Percentiles rank a stretch among this genome's conserved stretches.
phyloP scores from a whole-genome alignment of 2,329 filamentous ascomycete species.

The Botrytis byssoidea region DNA sequence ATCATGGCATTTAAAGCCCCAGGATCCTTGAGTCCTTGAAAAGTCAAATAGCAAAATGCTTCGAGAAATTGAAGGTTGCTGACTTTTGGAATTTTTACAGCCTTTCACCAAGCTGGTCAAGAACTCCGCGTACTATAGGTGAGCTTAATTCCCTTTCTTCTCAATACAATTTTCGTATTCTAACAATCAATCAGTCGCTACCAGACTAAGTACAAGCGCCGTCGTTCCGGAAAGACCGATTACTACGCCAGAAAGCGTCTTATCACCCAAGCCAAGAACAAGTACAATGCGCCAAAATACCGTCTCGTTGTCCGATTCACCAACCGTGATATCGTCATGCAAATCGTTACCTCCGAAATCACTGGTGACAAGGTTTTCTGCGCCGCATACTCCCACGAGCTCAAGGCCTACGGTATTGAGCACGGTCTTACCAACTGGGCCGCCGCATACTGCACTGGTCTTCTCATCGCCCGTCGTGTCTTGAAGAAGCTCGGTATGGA shows the following conservation, averaged over 20 bases:
- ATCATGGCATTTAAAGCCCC: constrained; percentile 26
- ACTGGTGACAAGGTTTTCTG: constrained; percentile 95
- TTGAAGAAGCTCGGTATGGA: constrained; percentile 96
- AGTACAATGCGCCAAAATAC: constrained; percentile 99
- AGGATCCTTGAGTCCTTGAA: constrained; percentile 28
- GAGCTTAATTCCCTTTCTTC: constrained; percentile 44
- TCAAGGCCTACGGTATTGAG: constrained; percentile 94
- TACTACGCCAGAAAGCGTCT: constrained; percentile 99
- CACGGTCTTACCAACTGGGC: constrained; percentile 99
- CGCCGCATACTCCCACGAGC: constrained; percentile 94
- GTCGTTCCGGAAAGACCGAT: constrained; percentile 96
- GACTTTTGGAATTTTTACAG: constrained; percentile 75
- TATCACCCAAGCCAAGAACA: constrained; percentile 99
- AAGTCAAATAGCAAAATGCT: constrained; percentile 91
- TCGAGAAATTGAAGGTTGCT: constrained; percentile 98
- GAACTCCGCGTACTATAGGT: constrained; percentile 99
- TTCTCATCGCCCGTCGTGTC: constrained; percentile 93
- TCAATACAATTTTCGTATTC: constrained; percentile 28
- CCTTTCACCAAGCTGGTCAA: constrained; percentile 93
- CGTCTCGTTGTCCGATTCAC: constrained; percentile 98
- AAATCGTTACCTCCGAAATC: constrained; percentile 96
- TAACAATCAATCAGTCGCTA: constrained; percentile 66
- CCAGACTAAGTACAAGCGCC: constrained; percentile 99
- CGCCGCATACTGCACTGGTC: constrained; percentile 93
- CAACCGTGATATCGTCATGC: constrained; percentile 98